A percentile compares a stretch with the other conserved stretches of the same genome.
Conservation (phyloP, 2,329 filamentous ascomycete genomes). For the Scytalidium lignicola region DNA sequence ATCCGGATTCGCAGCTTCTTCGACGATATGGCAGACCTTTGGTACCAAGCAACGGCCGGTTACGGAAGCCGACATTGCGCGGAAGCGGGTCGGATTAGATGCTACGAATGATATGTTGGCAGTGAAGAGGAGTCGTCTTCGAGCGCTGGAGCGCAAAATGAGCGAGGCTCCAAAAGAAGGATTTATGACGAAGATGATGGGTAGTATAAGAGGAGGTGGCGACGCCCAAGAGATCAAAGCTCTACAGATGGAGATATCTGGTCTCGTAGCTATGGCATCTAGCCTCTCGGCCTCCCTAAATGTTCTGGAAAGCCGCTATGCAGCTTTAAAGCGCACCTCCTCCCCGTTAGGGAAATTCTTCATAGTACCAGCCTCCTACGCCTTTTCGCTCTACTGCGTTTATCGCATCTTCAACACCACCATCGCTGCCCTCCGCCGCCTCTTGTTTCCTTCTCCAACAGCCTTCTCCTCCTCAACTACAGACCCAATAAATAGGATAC, state of each 20-base stretch:
- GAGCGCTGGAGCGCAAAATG: constrained; percentile 63
- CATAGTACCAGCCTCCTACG: constrained; percentile 54
- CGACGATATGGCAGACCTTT: constrained; percentile 80
- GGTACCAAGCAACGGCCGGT: constrained; percentile 59
- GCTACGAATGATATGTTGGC: constrained; percentile 75
- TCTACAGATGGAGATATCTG: constrained; percentile 70
- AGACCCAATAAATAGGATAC: constrained; percentile 79
- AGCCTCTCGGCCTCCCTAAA: constrained; percentile 62
- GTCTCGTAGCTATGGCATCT: constrained; percentile 73
- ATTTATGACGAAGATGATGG: constrained; percentile 69
- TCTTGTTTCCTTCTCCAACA: constrained; percentile 31
- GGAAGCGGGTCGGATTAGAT: constrained; percentile 74
- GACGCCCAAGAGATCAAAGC: constrained; percentile 54
- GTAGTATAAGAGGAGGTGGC: constrained; percentile 59
- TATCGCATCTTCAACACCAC: constrained; percentile 74
- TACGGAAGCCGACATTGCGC: constrained; percentile 67
- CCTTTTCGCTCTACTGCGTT: constrained; percentile 76
- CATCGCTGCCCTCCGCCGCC: constrained; percentile 61
- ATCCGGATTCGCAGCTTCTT: constrained; percentile 87
- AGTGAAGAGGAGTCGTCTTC: constrained; percentile 67
- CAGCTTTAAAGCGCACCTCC: constrained; percentile 60
- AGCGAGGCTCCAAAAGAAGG: constrained; percentile 41
- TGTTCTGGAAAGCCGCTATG: constrained; percentile 56
- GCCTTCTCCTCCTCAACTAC: constrained; percentile 52
- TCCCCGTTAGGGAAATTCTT: constrained; percentile 63